Conservation (phyloP, 2,329 filamentous ascomycete species). For the Aspergillus intermedius region DNA sequence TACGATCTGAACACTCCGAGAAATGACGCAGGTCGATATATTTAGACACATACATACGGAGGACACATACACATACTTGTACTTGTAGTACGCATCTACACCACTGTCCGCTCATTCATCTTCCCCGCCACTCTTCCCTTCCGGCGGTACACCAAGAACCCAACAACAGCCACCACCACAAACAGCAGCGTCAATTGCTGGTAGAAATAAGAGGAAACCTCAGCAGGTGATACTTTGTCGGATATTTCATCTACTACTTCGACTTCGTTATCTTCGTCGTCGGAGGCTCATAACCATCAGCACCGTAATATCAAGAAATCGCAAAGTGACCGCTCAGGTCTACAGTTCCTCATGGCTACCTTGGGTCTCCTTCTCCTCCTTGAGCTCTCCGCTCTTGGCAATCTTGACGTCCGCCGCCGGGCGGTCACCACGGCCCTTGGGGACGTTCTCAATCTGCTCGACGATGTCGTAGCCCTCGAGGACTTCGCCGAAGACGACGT, state of each 20-base stretch:
- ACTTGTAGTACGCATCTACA: no score
- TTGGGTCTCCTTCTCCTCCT: slow-evolving; percentile 37
- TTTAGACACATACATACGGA: no score
- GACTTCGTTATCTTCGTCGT: slow-evolving; percentile 14
- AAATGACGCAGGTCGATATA: no score
- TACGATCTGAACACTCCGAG: no score
- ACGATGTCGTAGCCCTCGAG: slow-evolving; percentile 62
- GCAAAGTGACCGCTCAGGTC: slow-evolving; percentile 25
- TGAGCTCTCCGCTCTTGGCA: slow-evolving; percentile 59
- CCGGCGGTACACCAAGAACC: no score
- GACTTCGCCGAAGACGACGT: slow-evolving; percentile 65
- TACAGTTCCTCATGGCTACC: slow-evolving; percentile 57
- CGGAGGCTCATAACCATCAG: slow-evolving; percentile 25
- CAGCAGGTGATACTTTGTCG: no score
- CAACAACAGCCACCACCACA: no score
- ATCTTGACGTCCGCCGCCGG: slow-evolving; percentile 56
- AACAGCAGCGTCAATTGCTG: no score
- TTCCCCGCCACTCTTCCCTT: no score
- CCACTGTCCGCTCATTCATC: no score
- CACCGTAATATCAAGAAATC: slow-evolving; percentile 20
- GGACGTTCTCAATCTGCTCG: slow-evolving; percentile 58
- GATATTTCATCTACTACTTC: not conserved
- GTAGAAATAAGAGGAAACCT: no score
- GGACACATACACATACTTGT: no score
- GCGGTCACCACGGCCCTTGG: slow-evolving; percentile 52